Conservation (phyloP, 2,329 filamentous ascomycete species). For the Exophiala sp. region DNA sequence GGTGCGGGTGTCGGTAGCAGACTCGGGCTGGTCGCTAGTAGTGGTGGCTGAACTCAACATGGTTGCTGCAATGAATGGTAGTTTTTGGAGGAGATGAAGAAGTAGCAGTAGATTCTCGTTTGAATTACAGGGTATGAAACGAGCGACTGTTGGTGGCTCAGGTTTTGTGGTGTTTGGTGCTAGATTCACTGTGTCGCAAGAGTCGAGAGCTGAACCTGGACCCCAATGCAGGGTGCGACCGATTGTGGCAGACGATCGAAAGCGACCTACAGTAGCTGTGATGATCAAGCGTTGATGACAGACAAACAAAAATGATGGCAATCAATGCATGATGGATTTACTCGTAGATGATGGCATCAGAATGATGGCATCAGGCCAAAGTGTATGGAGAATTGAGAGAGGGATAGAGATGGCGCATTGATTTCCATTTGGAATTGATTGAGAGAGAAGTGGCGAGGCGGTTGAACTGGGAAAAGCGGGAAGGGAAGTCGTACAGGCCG, state of each 20-base stretch:
- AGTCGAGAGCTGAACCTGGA: background rate
- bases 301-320: background rate
- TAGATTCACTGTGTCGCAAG: slow-evolving; percentile 1
- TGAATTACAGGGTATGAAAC: background rate
- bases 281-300: background rate
- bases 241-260: slow-evolving; percentile 6
- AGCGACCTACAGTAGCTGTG: slow-evolving; percentile 1
- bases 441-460: no score
- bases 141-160: background rate
- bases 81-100: background rate
- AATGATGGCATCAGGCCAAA: background rate
- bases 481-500: no score
- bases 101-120: background rate
- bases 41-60: background rate
- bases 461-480: no score
- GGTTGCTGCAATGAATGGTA: background rate
- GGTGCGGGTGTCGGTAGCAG: slow-evolving; percentile 11
- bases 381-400: background rate
- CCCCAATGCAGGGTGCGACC: slow-evolving; percentile 1
- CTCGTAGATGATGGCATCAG: background rate
- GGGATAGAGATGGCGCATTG: background rate
- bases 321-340: background rate
- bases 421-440: background rate
- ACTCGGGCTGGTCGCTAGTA: slow-evolving; percentile 3
- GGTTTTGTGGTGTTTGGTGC: background rate